Evolutionary conservation across 2,329 filamentous ascomycete genomes (phyloP).

Genomic region (Ploettnerulaceae sp.): DNA sequence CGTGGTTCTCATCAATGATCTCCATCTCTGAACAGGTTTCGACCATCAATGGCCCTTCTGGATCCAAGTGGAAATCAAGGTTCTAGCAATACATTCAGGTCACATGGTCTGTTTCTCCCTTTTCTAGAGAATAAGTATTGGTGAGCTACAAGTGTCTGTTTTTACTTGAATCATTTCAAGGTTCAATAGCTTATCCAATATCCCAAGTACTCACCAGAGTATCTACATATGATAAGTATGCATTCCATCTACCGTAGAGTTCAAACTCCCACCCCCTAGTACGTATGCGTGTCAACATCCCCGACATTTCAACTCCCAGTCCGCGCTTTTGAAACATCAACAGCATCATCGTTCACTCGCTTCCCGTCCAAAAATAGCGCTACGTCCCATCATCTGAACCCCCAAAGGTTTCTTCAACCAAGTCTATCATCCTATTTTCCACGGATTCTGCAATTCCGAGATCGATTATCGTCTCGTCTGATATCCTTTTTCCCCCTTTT

Average conservation of each 20-base stretch:
- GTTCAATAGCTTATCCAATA: neutral
- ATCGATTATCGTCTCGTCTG: slow-evolving; percentile 2
- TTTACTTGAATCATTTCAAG: slow-evolving; percentile 6
- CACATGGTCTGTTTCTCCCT: slow-evolving; percentile 5
- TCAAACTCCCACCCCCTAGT: too few species aligned
- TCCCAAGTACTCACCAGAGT: neutral
- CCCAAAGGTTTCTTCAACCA: too few species aligned
- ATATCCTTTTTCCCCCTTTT: too few species aligned
- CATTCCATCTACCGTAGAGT: neutral
- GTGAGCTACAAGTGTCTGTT: neutral
- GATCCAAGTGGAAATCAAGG: neutral
- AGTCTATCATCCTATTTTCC: neutral
- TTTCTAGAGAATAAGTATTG: too few species aligned
- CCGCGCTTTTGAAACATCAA: slow-evolving; percentile 25
- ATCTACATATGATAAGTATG: too few species aligned
- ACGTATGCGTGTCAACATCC: neutral
- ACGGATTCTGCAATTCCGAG: neutral
- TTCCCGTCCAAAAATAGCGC: neutral
- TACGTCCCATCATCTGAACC: neutral
- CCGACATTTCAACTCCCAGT: slow-evolving; percentile 15
- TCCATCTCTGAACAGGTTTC: neutral
- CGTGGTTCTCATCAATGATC: neutral
- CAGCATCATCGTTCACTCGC: slow-evolving; percentile 16
- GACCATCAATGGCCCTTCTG: slow-evolving; percentile 1
- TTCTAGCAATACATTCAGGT: neutral